phyloP scores from a whole-genome alignment of 306 rosid species.

The Comarum palustre region DNA sequence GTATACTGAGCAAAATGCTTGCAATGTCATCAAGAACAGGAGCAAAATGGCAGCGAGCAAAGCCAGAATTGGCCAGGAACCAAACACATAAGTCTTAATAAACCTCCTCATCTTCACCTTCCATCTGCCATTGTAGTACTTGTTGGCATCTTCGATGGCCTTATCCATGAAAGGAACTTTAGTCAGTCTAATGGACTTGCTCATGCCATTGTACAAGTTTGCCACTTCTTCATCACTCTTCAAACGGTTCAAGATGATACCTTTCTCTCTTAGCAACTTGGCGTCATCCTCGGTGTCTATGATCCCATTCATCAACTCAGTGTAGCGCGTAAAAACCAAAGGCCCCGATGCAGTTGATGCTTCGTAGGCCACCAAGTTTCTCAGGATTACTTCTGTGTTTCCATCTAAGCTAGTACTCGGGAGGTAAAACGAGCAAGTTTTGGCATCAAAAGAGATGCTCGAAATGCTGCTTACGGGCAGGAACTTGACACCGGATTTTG shows the following conservation, averaged over 20 bases:
- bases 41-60: constrained; percentile 49
- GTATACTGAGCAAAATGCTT: constrained; percentile 31
- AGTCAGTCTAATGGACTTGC: constrained; percentile 57
- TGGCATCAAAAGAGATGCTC: constrained; percentile 44
- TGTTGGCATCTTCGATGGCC: constrained; percentile 73
- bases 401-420: constrained; percentile 54
- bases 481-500: constrained; percentile 44
- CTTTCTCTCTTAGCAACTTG: constrained; percentile 47
- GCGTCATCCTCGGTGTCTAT: constrained; percentile 65
- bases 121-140: constrained; percentile 49
- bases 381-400: constrained; percentile 49
- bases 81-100: constrained; percentile 45
- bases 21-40: constrained; percentile 35
- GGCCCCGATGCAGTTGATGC: constrained; percentile 61
- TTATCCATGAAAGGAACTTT: constrained; percentile 63
- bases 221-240: constrained; percentile 67
- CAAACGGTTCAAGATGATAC: constrained; percentile 56
- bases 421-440: constrained; percentile 46
- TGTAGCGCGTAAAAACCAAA: constrained; percentile 58
- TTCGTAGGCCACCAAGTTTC: constrained; percentile 76
- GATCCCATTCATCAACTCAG: constrained; percentile 71
- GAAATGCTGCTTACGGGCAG: constrained; percentile 35
- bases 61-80: constrained; percentile 64
- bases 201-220: constrained; percentile 68
- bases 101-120: constrained; percentile 49